Evolutionary conservation across 1,284 basidiomycete genomes (phyloP), one percentile per base, ranked within the genome.

Genomic region (Athelia sp.): DNA sequence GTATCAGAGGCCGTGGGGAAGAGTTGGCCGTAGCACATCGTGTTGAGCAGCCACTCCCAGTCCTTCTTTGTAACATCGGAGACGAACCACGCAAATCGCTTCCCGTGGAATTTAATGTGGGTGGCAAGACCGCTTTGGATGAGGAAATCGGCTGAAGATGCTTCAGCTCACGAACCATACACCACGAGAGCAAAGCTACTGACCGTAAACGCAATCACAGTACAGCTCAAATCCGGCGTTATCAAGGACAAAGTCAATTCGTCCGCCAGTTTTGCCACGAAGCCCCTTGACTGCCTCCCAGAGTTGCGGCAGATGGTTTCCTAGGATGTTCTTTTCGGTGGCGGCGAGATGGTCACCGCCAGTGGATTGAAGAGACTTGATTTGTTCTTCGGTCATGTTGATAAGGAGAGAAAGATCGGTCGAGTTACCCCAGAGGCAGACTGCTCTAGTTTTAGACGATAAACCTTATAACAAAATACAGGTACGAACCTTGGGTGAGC

Each of bases 331-430:
- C 75, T 96, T 94, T 71, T 98, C 94, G 0, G 95, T 97, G 1
- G 93, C 90, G 6, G 95, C 94, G 43, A 98, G 83, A 57, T 94
- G 87, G 50, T 96, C 95, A 24, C 94, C 94, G 22, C 95, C 96
- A 18, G 95, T 98, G 15, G 93, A 94, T 67, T 99, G 95, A n/a
- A 98, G 79, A 49, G 89, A 84, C 70, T 96, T 96, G 72, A 99
- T 98, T 68, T 98, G 95, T 42, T 98, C 95, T 70, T 98, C 95
- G 13, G 92, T 93, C 95, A 98, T 98, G 73, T 98, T 93, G 72
- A 98, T 98, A 49, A 98, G 78, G 29, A 98, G 79, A 2, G 93
- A 96, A 48, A 98, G 75, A 68, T 98, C 95, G 50, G 96, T 98
- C n/a, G 93, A 91, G 70, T 96, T 96, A 15, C 93, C 93, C 92